phyloP scores from a whole-genome alignment of 2,329 filamentous ascomycete species.

The Penicillium sp. region DNA sequence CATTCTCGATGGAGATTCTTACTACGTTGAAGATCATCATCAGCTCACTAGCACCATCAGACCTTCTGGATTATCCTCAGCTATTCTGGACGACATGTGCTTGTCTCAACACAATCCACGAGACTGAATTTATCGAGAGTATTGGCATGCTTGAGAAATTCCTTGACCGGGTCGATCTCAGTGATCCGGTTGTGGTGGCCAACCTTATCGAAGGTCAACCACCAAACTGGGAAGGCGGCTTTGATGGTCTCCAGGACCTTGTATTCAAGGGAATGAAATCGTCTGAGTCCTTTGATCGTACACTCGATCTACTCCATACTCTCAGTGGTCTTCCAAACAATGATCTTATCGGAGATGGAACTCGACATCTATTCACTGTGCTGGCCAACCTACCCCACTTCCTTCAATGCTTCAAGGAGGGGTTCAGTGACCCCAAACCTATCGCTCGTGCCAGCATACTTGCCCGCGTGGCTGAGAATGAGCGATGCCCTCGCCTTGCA shows the following conservation, averaged over 20 bases:
- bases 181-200: slow-evolving; percentile 65
- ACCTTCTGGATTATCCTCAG: slow-evolving; percentile 86
- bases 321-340: slow-evolving; percentile 78
- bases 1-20: slow-evolving; percentile 96
- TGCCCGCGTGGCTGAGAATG: slow-evolving; percentile 68
- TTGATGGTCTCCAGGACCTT: slow-evolving; percentile 81
- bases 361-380: slow-evolving; percentile 78
- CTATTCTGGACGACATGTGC: slow-evolving; percentile 98
- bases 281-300: slow-evolving; percentile 74
- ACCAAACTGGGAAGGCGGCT: slow-evolving; percentile 80
- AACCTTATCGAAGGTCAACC: slow-evolving; percentile 77
- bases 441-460: slow-evolving; percentile 68
- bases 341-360: slow-evolving; percentile 76
- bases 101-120: slow-evolving; percentile 94
- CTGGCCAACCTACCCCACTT: slow-evolving; percentile 90
- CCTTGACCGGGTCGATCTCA: slow-evolving; percentile 78
- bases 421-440: slow-evolving; percentile 55
- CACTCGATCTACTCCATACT: slow-evolving; percentile 73
- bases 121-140: slow-evolving; percentile 88
- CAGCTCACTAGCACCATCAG: slow-evolving; percentile 72
- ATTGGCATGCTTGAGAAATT: slow-evolving; percentile 88
- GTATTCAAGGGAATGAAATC: slow-evolving; percentile 92
- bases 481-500: slow-evolving; percentile 67
- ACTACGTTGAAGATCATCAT: slow-evolving; percentile 93
- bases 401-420: slow-evolving; percentile 72